Conservation (phyloP, 805 yeast genomes). For the Ogataea chonburiensis region DNA sequence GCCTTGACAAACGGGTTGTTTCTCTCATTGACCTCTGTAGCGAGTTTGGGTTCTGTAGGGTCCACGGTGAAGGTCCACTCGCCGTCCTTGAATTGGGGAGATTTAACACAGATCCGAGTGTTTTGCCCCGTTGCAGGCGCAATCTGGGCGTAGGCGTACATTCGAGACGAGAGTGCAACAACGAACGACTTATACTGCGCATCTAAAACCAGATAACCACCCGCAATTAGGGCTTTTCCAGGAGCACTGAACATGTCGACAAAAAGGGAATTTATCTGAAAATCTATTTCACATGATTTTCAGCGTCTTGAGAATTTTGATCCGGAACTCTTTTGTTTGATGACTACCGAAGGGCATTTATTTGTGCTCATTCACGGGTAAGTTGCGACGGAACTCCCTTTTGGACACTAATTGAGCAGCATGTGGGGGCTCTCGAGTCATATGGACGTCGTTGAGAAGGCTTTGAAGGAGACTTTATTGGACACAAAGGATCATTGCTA, state of each 20-base stretch:
- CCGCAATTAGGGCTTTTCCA: constrained; percentile 91
- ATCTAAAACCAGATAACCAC: constrained; percentile 90
- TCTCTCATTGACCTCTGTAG: constrained; percentile 21
- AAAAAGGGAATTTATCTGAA: not conserved
- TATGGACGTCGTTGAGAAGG: constrained; percentile 45
- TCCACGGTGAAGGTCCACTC: constrained; percentile 58
- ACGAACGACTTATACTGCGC: constrained; percentile 74
- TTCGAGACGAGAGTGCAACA: constrained; percentile 84
- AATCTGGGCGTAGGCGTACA: constrained; percentile 58
- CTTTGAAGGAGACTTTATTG: constrained; percentile 38
- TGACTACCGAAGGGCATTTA: constrained; percentile 45
- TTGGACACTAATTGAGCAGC: constrained; percentile 10
- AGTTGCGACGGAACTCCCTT: constrained; percentile 22
- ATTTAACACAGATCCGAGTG: constrained; percentile 45
- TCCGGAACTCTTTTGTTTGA: not conserved
- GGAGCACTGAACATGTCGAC: constrained; percentile 79
- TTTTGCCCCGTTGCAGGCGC: not conserved
- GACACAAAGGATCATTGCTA: constrained; percentile 38
- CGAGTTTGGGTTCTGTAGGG: constrained; percentile 11
- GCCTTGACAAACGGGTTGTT: constrained; percentile 75
- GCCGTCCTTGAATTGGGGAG: constrained; percentile 76
- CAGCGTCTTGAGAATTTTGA: constrained; percentile 6
- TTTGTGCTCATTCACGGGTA: constrained; percentile 76
- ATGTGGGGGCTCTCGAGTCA: constrained; percentile 69
- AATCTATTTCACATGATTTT: too few species aligned